These are phyloP conservation scores for Phaffia australis DNA, from an alignment of 768 basidiomycete species.

Conservation along the genomic window DNA sequence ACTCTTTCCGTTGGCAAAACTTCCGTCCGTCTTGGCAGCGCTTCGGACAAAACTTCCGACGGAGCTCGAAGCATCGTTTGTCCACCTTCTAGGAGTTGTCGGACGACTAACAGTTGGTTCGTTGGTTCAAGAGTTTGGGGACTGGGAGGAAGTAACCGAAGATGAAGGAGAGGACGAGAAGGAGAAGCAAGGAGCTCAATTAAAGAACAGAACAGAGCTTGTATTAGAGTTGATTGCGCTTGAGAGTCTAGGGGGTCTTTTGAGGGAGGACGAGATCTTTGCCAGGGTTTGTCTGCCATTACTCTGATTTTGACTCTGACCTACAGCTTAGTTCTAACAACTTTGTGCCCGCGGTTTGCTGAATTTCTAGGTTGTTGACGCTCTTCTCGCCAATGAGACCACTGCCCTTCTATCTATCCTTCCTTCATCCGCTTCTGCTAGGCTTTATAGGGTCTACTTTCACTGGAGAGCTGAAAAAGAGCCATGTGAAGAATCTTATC, in stretches of 20 bases:
- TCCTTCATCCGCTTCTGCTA: constrained; percentile 5
- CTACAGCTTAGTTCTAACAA: neutral
- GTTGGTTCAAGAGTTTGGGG: constrained; percentile 13
- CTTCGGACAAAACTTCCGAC: constrained; percentile 12
- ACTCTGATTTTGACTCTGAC: neutral
- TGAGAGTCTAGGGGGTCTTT: constrained; percentile 8
- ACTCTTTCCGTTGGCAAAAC: constrained; percentile 11
- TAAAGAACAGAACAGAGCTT: neutral
- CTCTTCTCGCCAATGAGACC: constrained; percentile 14
- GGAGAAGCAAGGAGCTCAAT: neutral
- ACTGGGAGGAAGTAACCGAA: constrained; percentile 6
- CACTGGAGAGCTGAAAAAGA: constrained; percentile 13
- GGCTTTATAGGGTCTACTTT: constrained; percentile 7
- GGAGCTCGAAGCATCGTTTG: constrained; percentile 1
- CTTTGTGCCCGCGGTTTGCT: neutral
- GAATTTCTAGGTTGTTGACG: constrained; percentile 9
- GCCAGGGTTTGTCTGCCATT: neutral
- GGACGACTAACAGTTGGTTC: neutral
- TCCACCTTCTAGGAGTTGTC: constrained; percentile 1
- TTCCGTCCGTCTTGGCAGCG: constrained; percentile 9
- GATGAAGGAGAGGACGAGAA: neutral
- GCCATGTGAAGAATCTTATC: constrained; percentile 1
- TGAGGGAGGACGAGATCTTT: constrained; percentile 21
- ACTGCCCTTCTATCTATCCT: constrained; percentile 1
- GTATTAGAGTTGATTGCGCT: constrained; percentile 6